Evolutionary conservation across 192 early-diverging fungal species (phyloP), one percentile per base, ranked within the genome.

Genomic region (Ambispora gerdemannii): DNA sequence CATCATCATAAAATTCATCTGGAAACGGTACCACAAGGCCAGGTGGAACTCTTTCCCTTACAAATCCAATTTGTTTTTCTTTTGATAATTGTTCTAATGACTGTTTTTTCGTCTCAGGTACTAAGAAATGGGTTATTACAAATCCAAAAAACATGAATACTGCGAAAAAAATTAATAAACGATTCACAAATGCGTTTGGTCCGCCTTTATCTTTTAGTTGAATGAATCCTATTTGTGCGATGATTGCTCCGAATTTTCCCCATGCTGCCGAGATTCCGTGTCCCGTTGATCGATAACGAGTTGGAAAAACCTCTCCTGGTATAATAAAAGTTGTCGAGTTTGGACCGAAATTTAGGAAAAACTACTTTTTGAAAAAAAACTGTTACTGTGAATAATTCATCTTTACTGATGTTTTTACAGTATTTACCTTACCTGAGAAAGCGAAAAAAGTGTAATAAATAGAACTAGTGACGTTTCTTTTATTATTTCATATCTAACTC

Each of bases 341-440:
- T 61, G 96, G 96, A 7, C 96, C 96, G 84, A 93, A 96, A 85
- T 97, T 94, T 84, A 90, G 91, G 85, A 95, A 92, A 73, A 93
- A 81, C 67, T 89, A 82, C 1, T 85, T 86, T 11, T 82, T 61
- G 0, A 86, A 82, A 66, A 87, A 92, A 32, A 92, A 70, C 4
- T 90, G 78, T 34, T 89, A 81, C 70, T 89, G 7, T n/a, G 51
- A 20, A 20, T 53, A 22, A n/a, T n/a, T 20, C 20, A 20, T 20
- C 3, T 53, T n/a, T 53, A 4, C 4, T n/a, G 4, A 53, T n/a
- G 4, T n/a, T 53, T 53, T 20, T 53, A 20, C 4, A 10, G 15
- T n/a, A n/a, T 10, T 20, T 20, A 20, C 20, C 10, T 62, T 62
- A 62, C 59, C 31, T 70, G 68, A 1, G 52, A n/a, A 13, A 60